Evolutionary conservation across 164 flowering plant species (phyloP).

Genomic region (Cinnamomum chago): DNA sequence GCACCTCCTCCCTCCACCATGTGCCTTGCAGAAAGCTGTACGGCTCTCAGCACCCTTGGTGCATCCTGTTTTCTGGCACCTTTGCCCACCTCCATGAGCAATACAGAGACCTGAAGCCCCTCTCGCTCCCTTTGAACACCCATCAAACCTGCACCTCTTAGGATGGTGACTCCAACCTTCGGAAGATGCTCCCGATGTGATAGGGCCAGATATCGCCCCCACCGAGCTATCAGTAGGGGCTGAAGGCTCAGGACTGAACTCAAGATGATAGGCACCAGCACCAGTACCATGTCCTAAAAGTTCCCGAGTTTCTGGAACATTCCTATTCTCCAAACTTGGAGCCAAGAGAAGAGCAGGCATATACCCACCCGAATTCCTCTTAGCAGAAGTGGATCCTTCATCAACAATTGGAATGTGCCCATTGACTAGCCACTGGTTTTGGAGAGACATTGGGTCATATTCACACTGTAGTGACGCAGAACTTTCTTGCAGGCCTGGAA

Average conservation of each 20-base stretch:
- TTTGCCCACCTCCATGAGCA: conserved; percentile 96
- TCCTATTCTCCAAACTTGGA: conserved; percentile 37
- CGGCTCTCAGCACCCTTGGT: conserved; percentile 92
- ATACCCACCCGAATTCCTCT: conserved; percentile 72
- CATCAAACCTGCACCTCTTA: conserved; percentile 60
- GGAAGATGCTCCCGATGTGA: conserved; percentile 27
- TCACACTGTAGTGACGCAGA: conserved; percentile 34
- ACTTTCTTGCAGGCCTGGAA: conserved; percentile 24
- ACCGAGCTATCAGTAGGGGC: conserved; percentile 34
- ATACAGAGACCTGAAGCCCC: conserved; percentile 90
- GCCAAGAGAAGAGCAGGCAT: conserved; percentile 80
- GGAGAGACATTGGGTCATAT: conserved; percentile 9
- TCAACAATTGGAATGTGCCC: conserved; percentile 47
- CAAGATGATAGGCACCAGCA: conserved; percentile 11
- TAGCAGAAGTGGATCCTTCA: conserved; percentile 91
- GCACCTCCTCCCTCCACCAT: conserved; percentile 89
- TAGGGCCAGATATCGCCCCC: conserved; percentile 39
- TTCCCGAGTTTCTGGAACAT: conserved; percentile 21
- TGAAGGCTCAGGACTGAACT: conserved; percentile 43
- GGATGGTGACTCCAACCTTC: conserved; percentile 38
- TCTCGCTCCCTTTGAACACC: conserved; percentile 80
- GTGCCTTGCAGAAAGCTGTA: conserved; percentile 89
- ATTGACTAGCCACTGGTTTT: conserved; percentile 17
- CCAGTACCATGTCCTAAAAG: conserved; percentile 21
- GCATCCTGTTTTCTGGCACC: conserved; percentile 90